phyloP scores from a whole-genome alignment of 2,329 filamentous ascomycete species.

The Sclerotinia borealis region DNA sequence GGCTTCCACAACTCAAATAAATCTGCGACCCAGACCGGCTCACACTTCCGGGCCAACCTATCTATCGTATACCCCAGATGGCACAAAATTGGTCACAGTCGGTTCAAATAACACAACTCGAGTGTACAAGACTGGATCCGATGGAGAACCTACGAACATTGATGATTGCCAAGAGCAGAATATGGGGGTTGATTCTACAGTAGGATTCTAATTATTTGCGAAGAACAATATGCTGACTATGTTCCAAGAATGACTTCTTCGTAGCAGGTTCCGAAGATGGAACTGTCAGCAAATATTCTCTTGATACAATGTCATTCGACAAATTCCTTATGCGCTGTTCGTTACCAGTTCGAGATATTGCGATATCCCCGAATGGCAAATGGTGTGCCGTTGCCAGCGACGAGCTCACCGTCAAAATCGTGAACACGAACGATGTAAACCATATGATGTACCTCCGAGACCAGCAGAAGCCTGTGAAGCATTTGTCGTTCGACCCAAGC shows the following conservation, averaged over 20 bases:
- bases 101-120: slow-evolving; percentile 92
- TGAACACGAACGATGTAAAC: slow-evolving; percentile 73
- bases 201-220: slow-evolving; percentile 29
- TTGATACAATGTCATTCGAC: slow-evolving; percentile 68
- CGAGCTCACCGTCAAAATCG: slow-evolving; percentile 84
- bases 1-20: slow-evolving; percentile 34
- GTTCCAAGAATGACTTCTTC: slow-evolving; percentile 65
- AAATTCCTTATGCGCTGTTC: slow-evolving; percentile 76
- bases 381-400: slow-evolving; percentile 98
- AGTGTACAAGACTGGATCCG: slow-evolving; percentile 83
- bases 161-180: slow-evolving; percentile 89
- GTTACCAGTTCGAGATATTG: slow-evolving; percentile 81
- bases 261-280: slow-evolving; percentile 90
- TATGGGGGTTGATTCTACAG: slow-evolving; percentile 66
- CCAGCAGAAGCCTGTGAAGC: slow-evolving; percentile 81
- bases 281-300: slow-evolving; percentile 89
- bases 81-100: slow-evolving; percentile 79
- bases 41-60: slow-evolving; percentile 83
- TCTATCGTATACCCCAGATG: slow-evolving; percentile 84
- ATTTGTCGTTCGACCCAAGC: slow-evolving; percentile 79
- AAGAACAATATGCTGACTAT: slow-evolving; percentile 16
- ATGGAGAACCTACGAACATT: slow-evolving; percentile 87
- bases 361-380: slow-evolving; percentile 70
- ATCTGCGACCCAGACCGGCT: slow-evolving; percentile 59
- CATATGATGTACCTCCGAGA: slow-evolving; percentile 74